These are phyloP conservation scores for Diaporthe ilicicola DNA, from an alignment of 2,329 filamentous ascomycete genomes.

Conservation along the genomic window DNA sequence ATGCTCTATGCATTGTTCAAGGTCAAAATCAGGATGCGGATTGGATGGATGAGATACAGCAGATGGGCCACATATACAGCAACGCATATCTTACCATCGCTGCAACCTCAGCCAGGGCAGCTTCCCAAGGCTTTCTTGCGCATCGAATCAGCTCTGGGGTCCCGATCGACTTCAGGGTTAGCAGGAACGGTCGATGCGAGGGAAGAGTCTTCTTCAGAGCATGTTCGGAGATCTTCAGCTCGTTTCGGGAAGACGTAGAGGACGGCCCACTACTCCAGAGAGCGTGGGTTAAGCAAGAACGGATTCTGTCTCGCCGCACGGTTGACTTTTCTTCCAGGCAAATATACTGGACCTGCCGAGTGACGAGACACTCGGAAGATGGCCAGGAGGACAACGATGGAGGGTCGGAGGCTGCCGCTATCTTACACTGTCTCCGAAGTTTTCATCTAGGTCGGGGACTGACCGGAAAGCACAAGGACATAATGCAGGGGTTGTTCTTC, in stretches of 20 bases:
- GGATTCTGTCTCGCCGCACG: neutral
- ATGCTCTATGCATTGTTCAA: neutral
- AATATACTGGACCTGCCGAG: conserved; percentile 2
- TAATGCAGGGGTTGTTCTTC: neutral
- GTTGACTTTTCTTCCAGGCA: neutral
- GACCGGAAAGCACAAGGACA: neutral
- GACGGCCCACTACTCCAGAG: neutral
- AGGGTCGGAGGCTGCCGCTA: neutral
- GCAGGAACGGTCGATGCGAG: neutral
- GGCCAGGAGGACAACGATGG: neutral
- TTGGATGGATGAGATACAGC: neutral
- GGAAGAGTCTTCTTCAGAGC: conserved; percentile 1
- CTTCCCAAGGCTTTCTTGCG: neutral
- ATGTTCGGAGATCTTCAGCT: neutral
- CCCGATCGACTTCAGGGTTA: neutral
- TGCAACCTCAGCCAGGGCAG: neutral
- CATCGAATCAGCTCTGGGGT: neutral
- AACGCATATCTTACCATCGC: neutral
- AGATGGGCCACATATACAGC: neutral
- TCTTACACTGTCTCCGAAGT: neutral
- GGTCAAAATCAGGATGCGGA: neutral
- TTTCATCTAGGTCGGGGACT: neutral
- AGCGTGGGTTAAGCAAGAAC: conserved; percentile 6
- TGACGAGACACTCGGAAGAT: conserved; percentile 7
- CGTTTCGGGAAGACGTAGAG: neutral